A percentile compares a stretch with the other conserved stretches of the same genome.
Conservation (phyloP, 2,329 filamentous ascomycete genomes). For the Monilinia aucupariae region DNA sequence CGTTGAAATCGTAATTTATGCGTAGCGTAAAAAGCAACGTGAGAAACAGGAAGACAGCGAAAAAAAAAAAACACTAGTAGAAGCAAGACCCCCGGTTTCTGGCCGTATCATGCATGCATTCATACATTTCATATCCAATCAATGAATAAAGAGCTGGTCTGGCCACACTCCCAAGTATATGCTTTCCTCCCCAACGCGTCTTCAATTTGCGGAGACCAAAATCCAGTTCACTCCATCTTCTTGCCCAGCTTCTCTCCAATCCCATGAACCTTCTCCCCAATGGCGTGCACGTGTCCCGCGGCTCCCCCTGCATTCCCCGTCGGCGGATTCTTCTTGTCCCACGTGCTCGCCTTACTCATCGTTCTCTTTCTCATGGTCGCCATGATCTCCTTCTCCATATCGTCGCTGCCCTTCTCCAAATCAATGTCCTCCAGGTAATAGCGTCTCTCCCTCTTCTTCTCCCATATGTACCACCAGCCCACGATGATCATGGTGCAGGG, state of each 20-base stretch:
- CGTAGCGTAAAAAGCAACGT: background rate
- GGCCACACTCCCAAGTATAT: background rate
- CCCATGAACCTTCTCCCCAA: background rate
- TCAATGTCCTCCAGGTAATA: constrained; percentile 29
- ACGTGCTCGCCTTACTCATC: constrained; percentile 30
- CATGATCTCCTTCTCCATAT: constrained; percentile 32
- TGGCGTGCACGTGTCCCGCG: background rate
- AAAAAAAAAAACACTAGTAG: too few relatives aligned
- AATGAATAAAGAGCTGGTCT: background rate
- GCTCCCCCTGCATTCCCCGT: background rate
- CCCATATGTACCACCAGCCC: constrained; percentile 46
- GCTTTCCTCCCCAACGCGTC: background rate
- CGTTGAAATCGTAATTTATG: background rate
- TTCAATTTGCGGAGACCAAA: background rate
- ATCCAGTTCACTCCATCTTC: constrained; percentile 1
- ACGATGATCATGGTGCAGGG: constrained; percentile 54
- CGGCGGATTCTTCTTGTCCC: constrained; percentile 20
- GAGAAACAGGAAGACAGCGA: too few relatives aligned
- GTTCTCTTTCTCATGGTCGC: constrained; percentile 30
- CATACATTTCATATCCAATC: background rate
- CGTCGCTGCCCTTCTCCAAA: constrained; percentile 30
- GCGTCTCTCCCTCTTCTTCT: constrained; percentile 23
- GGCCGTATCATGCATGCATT: background rate
- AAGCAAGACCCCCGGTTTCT: background rate
- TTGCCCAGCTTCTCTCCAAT: background rate